Percentiles rank a stretch among this genome's conserved stretches.
These are phyloP conservation scores for Lotmaria passim DNA, from an alignment of 208 protist genomes.

Conservation along the genomic window DNA sequence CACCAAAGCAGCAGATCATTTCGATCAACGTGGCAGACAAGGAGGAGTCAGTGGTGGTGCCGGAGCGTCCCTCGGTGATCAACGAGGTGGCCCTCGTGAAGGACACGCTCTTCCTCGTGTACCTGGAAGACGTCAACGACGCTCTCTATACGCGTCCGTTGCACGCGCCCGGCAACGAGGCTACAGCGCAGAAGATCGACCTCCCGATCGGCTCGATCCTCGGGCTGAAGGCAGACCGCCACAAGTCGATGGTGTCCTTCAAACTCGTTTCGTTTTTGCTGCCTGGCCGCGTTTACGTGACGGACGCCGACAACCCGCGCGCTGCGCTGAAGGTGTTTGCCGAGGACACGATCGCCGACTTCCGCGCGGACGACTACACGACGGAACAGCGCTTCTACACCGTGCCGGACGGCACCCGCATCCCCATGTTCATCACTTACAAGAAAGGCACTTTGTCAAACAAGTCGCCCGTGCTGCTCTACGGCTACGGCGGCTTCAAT, in stretches of 20 bases:
- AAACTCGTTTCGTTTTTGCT: slow-evolving; percentile 90
- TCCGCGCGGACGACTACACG: slow-evolving; percentile 67
- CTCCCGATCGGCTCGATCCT: slow-evolving; percentile 82
- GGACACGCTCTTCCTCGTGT: slow-evolving; percentile 82
- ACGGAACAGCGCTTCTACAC: slow-evolving; percentile 92
- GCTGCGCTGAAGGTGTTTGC: slow-evolving; percentile 61
- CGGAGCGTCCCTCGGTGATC: slow-evolving; percentile 72
- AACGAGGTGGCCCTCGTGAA: slow-evolving; percentile 49
- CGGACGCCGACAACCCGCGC: slow-evolving; percentile 71
- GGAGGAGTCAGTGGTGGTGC: slow-evolving; percentile 65
- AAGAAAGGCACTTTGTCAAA: slow-evolving; percentile 68
- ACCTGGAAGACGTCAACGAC: slow-evolving; percentile 94
- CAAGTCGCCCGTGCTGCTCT: slow-evolving; percentile 83
- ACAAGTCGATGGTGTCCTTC: slow-evolving; percentile 83
- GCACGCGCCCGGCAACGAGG: neutral
- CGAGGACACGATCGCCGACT: slow-evolving; percentile 69
- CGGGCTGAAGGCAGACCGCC: slow-evolving; percentile 45
- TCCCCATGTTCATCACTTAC: slow-evolving; percentile 95
- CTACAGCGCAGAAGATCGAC: slow-evolving; percentile 42
- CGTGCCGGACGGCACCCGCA: slow-evolving; percentile 89
- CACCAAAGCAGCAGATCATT: slow-evolving; percentile 85
- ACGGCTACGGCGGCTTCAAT: slow-evolving; percentile 96
- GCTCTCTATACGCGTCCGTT: slow-evolving; percentile 79
- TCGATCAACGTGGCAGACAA: slow-evolving; percentile 63
- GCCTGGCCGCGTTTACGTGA: slow-evolving; percentile 77